These are phyloP conservation scores for Neurospora intermedia DNA, from an alignment of 495 filamentous ascomycete species.

Conservation along the genomic window DNA sequence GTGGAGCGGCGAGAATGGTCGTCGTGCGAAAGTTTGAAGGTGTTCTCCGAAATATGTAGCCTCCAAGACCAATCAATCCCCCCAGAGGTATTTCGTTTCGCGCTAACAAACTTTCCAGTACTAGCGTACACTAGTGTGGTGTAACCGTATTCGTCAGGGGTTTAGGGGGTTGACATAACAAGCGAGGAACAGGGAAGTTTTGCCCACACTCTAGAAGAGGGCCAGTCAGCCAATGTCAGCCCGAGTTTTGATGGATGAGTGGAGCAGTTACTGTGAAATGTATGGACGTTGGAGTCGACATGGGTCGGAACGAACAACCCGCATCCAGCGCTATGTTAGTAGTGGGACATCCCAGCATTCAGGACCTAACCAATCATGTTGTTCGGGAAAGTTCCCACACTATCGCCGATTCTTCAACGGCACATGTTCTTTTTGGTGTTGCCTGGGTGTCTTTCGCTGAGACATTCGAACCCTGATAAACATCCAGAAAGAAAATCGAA, in stretches of 20 bases:
- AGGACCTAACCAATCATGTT: not conserved
- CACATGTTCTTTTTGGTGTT: not conserved
- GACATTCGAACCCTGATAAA: not conserved
- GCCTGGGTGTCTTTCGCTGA: not conserved
- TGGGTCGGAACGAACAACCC: not conserved
- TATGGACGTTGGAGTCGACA: not conserved
- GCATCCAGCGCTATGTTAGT: not conserved
- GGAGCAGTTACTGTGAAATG: no score
- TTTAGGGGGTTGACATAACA: not conserved
- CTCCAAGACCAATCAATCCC: not conserved
- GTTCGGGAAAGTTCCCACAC: not conserved
- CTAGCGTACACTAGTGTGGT: no score
- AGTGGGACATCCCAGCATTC: not conserved
- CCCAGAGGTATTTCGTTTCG: not conserved
- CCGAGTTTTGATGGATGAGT: no score
- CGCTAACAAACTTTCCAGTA: not conserved
- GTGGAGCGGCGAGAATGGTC: no score
- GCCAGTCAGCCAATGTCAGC: no score
- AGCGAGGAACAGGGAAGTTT: not conserved
- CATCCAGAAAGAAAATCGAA: not conserved
- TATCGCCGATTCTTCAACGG: not conserved
- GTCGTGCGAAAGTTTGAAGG: not conserved
- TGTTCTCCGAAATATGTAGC: not conserved
- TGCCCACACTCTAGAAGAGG: not conserved
- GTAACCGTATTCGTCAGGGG: not conserved